Conservation (phyloP, 2,329 filamentous ascomycete species). For the Emericellopsis atlantica region DNA sequence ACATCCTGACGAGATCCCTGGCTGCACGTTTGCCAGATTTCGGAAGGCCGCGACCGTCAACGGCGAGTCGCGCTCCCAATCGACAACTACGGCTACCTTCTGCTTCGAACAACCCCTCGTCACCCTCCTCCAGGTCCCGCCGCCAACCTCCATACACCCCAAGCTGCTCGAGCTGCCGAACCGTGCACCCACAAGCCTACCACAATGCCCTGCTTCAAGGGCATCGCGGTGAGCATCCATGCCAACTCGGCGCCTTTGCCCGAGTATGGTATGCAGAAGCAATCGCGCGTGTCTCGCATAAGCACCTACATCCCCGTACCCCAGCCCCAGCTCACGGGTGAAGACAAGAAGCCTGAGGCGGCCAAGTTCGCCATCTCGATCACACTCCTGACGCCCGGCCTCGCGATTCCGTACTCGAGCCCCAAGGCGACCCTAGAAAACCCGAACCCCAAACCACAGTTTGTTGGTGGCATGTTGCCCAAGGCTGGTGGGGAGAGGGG, state of each 20-base stretch:
- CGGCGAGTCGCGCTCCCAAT: too few relatives aligned
- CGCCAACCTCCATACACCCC: not conserved
- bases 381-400: conserved; percentile 77
- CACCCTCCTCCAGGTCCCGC: too few relatives aligned
- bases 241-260: conserved; percentile 66
- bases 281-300: conserved; percentile 82
- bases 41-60: too few relatives aligned
- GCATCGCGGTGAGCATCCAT: conserved; percentile 96
- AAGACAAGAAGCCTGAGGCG: conserved; percentile 70
- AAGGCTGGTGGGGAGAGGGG: conserved; percentile 33
- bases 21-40: too few relatives aligned
- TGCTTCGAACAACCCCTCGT: too few relatives aligned
- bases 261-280: conserved; percentile 90
- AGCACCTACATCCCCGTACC: conserved; percentile 96
- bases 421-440: conserved; percentile 68
- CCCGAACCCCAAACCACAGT: conserved; percentile 69
- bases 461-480: conserved; percentile 57
- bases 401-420: conserved; percentile 85
- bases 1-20: too few relatives aligned
- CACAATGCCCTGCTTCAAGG: conserved; percentile 92
- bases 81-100: too few relatives aligned
- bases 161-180: not conserved
- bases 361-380: conserved; percentile 98
- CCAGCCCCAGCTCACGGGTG: conserved; percentile 54
- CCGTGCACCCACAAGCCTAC: conserved; percentile 4